phyloP scores from a whole-genome alignment of 2,329 filamentous ascomycete species.

The Ophiosphaerella narmari region DNA sequence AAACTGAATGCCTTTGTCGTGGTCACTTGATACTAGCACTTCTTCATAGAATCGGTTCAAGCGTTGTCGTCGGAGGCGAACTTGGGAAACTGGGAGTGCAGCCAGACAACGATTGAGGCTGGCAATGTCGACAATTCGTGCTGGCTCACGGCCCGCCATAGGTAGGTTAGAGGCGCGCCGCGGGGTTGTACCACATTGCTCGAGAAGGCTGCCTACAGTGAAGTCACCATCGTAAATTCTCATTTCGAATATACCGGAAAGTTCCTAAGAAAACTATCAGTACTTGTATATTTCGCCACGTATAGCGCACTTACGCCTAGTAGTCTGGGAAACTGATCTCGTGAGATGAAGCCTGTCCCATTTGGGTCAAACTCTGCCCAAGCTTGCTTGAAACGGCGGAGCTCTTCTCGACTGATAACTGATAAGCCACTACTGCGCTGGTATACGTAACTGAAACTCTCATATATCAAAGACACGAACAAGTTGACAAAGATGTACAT shows the following conservation, averaged over 20 bases:
- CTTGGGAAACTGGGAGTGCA: constrained; percentile 73
- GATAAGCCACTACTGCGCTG: constrained; percentile 93
- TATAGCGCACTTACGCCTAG: constrained; percentile 65
- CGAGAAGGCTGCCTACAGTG: constrained; percentile 83
- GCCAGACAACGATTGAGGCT: constrained; percentile 75
- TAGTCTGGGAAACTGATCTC: constrained; percentile 84
- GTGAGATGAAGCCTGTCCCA: constrained; percentile 88
- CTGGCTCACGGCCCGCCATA: constrained; percentile 46
- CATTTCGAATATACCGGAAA: constrained; percentile 97
- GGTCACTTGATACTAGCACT: constrained; percentile 89
- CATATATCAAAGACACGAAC: constrained; percentile 98
- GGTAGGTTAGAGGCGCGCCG: constrained; percentile 56
- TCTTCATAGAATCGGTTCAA: constrained; percentile 98
- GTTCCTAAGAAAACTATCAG: constrained; percentile 57
- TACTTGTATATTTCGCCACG: background rate
- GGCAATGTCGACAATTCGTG: constrained; percentile 67
- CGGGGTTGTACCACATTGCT: constrained; percentile 71
- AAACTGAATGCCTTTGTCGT: constrained; percentile 87
- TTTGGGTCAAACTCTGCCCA: constrained; percentile 95
- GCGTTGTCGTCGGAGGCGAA: constrained; percentile 73
- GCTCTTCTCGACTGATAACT: constrained; percentile 88
- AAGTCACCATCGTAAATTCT: constrained; percentile 92
- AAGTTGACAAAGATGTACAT: constrained; percentile 99
- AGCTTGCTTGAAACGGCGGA: constrained; percentile 95
- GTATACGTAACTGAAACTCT: constrained; percentile 99